phyloP scores from a whole-genome alignment of 805 yeast species.

The Yarrowia bubula region DNA sequence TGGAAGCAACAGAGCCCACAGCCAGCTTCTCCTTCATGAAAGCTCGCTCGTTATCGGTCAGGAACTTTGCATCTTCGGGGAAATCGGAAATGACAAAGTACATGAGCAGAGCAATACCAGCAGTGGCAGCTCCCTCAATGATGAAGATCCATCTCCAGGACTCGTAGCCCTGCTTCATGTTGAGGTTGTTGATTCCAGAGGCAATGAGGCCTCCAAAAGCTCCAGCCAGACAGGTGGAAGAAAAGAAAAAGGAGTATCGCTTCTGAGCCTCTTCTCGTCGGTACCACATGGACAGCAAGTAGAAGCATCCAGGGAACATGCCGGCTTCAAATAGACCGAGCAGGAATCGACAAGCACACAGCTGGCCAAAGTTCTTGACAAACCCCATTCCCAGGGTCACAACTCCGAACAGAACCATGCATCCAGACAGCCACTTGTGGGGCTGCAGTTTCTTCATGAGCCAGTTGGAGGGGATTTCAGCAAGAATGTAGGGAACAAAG shows the following conservation, averaged over 20 bases:
- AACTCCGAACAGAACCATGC: slow-evolving; percentile 63
- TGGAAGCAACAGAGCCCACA: slow-evolving; percentile 51
- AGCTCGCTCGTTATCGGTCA: slow-evolving; percentile 51
- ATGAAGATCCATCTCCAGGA: slow-evolving; percentile 60
- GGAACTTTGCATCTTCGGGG: slow-evolving; percentile 64
- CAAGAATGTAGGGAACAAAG: slow-evolving; percentile 67
- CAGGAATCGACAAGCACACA: slow-evolving; percentile 61
- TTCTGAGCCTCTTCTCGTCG: slow-evolving; percentile 67
- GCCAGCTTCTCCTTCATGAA: slow-evolving; percentile 60
- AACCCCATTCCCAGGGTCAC: slow-evolving; percentile 68
- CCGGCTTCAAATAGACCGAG: slow-evolving; percentile 70
- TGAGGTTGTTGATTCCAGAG: slow-evolving; percentile 54
- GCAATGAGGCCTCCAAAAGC: slow-evolving; percentile 76
- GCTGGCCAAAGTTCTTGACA: slow-evolving; percentile 55
- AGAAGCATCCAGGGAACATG: slow-evolving; percentile 73
- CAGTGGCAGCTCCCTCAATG: slow-evolving; percentile 50
- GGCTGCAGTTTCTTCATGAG: slow-evolving; percentile 59
- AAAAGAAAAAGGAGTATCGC: slow-evolving; percentile 66
- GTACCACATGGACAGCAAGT: slow-evolving; percentile 65
- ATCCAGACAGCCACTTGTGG: slow-evolving; percentile 58
- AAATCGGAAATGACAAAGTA: slow-evolving; percentile 62
- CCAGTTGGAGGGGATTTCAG: slow-evolving; percentile 68
- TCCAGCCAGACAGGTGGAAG: slow-evolving; percentile 71
- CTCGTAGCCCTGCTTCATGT: slow-evolving; percentile 44
- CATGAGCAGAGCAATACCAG: slow-evolving; percentile 39